Evolutionary conservation across 2,329 filamentous ascomycete genomes (phyloP).

Genomic region (Colletotrichum eremochloae): DNA sequence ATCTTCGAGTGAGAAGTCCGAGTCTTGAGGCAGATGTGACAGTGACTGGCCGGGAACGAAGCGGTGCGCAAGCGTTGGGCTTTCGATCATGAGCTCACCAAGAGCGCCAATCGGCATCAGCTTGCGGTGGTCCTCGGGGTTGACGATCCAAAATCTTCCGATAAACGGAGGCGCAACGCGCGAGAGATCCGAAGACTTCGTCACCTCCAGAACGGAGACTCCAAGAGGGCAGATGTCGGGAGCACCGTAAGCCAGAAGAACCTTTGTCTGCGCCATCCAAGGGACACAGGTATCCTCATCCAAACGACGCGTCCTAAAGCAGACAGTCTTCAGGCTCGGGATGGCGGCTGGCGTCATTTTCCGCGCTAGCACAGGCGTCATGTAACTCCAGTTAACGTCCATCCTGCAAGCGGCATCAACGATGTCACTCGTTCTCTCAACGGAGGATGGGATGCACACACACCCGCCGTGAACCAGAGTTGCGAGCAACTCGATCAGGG

Average conservation of each 20-base stretch:
- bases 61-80: constrained; percentile 61
- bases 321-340: constrained; percentile 56
- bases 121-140: constrained; percentile 62
- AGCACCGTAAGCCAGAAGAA: constrained; percentile 66
- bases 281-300: constrained; percentile 62
- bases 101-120: constrained; percentile 67
- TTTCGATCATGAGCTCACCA: constrained; percentile 72
- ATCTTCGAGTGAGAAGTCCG: constrained; percentile 43
- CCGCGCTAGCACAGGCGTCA: constrained; percentile 71
- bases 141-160: constrained; percentile 67
- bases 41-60: constrained; percentile 50
- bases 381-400: constrained; percentile 65
- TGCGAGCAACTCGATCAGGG: constrained; percentile 64
- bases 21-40: constrained; percentile 45
- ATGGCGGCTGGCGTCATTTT: constrained; percentile 55
- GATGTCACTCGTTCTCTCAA: constrained; percentile 64
- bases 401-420: constrained; percentile 63
- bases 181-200: constrained; percentile 52
- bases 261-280: constrained; percentile 60
- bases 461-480: constrained; percentile 69
- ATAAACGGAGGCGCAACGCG: constrained; percentile 63
- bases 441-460: constrained; percentile 68
- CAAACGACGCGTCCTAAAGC: constrained; percentile 63
- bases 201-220: constrained; percentile 62
- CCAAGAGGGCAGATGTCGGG: constrained; percentile 66